These are phyloP conservation scores for Lactarius akahatsu DNA, from an alignment of 768 basidiomycete species.

Conservation along the genomic window DNA sequence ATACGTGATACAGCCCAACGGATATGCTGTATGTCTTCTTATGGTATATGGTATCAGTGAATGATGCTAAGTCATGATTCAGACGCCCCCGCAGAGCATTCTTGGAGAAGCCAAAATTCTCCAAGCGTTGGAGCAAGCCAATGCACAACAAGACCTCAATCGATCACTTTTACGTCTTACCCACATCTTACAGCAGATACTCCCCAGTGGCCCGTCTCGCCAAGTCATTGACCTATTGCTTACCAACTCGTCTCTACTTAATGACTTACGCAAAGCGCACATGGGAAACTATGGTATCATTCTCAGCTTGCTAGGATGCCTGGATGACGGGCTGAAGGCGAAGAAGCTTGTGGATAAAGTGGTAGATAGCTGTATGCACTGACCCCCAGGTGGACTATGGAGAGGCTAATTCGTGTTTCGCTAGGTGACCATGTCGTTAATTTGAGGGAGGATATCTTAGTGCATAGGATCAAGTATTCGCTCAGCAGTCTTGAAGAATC, in stretches of 20 bases:
- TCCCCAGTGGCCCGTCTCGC: constrained; percentile 63
- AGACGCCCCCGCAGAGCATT: constrained; percentile 34
- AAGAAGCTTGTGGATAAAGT: constrained; percentile 90
- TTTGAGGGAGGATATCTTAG: constrained; percentile 84
- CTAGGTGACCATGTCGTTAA: constrained; percentile 90
- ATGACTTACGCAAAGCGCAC: constrained; percentile 85
- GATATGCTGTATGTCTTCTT: constrained; percentile 15
- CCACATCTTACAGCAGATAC: constrained; percentile 75
- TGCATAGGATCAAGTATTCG: constrained; percentile 82
- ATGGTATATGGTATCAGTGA: background rate
- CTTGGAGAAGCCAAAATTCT: constrained; percentile 57
- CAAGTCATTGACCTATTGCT: constrained; percentile 85
- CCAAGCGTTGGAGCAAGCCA: constrained; percentile 71
- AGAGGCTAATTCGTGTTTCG: background rate
- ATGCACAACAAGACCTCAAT: constrained; percentile 75
- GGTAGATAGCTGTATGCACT: constrained; percentile 65
- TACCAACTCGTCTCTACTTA: constrained; percentile 73
- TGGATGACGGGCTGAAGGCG: constrained; percentile 82
- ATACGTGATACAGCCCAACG: constrained; percentile 29
- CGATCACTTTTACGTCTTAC: constrained; percentile 75
- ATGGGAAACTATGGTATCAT: constrained; percentile 92
- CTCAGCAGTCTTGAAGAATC: constrained; percentile 68
- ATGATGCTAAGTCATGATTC: background rate
- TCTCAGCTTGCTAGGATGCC: constrained; percentile 86
- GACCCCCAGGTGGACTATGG: background rate